Conservation (phyloP, 768 basidiomycete genomes). For the Suillus sp. region DNA sequence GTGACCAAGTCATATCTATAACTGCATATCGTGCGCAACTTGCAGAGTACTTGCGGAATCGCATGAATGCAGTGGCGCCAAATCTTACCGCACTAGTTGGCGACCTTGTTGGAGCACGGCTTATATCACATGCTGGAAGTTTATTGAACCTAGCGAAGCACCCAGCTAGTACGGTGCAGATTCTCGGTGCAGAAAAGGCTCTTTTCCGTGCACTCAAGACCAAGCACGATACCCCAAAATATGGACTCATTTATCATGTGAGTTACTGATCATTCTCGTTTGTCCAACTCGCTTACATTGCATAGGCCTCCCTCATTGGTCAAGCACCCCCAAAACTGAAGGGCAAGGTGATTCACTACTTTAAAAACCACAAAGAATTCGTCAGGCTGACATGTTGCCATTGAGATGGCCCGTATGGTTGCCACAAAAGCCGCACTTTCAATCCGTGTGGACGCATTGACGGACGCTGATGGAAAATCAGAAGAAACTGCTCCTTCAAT, state of each 20-base stretch:
- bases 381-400: not conserved
- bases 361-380: slow-evolving; percentile 8
- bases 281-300: slow-evolving; percentile 10
- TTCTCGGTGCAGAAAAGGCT: slow-evolving; percentile 77
- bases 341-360: slow-evolving; percentile 68
- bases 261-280: slow-evolving; percentile 25
- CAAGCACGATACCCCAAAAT: slow-evolving; percentile 96
- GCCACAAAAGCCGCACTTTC: slow-evolving; percentile 98
- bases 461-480: slow-evolving; percentile 89
- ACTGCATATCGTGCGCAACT: slow-evolving; percentile 93
- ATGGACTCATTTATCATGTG: slow-evolving; percentile 98
- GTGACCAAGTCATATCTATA: slow-evolving; percentile 98
- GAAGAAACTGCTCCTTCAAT: slow-evolving; percentile 80
- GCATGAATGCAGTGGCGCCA: slow-evolving; percentile 98
- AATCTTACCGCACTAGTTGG: slow-evolving; percentile 88
- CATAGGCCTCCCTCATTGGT: slow-evolving; percentile 89
- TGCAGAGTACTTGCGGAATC: slow-evolving; percentile 94
- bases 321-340: slow-evolving; percentile 98
- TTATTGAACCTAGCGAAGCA: slow-evolving; percentile 72
- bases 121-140: slow-evolving; percentile 77
- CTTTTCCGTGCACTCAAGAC: slow-evolving; percentile 77
- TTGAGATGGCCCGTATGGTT: slow-evolving; percentile 98
- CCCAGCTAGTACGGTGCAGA: slow-evolving; percentile 78
- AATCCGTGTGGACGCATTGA: slow-evolving; percentile 95
- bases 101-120: slow-evolving; percentile 73